phyloP scores from a whole-genome alignment of 2,329 filamentous ascomycete genomes.

The Sarocladiaceae sp. region DNA sequence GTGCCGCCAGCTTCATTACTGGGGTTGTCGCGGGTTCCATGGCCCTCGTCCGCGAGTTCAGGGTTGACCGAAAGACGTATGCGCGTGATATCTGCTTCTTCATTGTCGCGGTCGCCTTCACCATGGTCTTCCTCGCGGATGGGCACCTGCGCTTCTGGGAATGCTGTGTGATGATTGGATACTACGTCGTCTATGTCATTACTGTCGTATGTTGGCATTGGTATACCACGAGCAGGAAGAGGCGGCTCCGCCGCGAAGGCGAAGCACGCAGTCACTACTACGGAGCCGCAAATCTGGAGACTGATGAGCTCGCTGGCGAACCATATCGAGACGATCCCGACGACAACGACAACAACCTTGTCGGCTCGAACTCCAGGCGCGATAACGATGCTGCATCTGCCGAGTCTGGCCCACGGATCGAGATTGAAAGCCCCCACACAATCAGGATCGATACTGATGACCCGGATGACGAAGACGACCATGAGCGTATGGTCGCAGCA shows the following conservation, averaged over 20 bases:
- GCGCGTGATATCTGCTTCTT: constrained; percentile 91
- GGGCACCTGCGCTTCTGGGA: constrained; percentile 83
- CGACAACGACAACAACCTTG: constrained; percentile 19
- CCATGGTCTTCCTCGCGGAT: constrained; percentile 80
- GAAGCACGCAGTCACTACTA: constrained; percentile 71
- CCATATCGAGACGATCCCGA: constrained; percentile 58
- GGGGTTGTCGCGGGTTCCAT: constrained; percentile 95
- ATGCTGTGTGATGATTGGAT: constrained; percentile 80
- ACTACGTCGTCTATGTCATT: constrained; percentile 83
- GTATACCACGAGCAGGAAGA: constrained; percentile 60
- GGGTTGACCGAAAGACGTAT: constrained; percentile 83
- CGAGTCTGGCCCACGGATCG: constrained; percentile 40
- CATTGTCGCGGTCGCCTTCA: constrained; percentile 77
- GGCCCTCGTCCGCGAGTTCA: constrained; percentile 93
- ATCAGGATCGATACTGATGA: background rate
- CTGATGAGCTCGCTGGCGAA: constrained; percentile 48
- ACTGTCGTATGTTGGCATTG: constrained; percentile 92
- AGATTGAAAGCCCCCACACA: constrained; percentile 30
- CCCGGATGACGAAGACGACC: constrained; percentile 41
- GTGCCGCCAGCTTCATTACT: constrained; percentile 92
- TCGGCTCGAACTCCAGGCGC: constrained; percentile 14
- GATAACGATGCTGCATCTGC: constrained; percentile 30
- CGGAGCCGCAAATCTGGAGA: constrained; percentile 40
- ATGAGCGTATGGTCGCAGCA: constrained; percentile 62
- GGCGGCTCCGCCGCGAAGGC: constrained; percentile 57